phyloP scores from a whole-genome alignment of 2,329 filamentous ascomycete genomes.

The Chrysosporium keratinophilum region DNA sequence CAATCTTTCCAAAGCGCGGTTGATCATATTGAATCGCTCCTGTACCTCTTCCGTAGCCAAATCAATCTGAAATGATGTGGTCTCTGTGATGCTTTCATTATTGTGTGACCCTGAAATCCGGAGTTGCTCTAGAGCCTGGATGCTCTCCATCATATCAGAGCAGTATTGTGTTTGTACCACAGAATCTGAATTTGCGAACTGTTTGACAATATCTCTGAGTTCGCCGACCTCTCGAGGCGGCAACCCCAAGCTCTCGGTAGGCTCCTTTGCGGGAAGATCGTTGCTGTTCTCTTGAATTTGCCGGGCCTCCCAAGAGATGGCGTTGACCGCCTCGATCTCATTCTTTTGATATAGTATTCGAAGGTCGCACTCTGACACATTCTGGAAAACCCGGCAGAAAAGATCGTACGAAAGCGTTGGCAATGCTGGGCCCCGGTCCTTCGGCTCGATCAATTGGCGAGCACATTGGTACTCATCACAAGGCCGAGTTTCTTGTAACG shows the following conservation, averaged over 20 bases:
- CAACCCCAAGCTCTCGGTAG: constrained; percentile 35
- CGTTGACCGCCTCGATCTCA: neutral
- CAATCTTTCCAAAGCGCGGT: constrained; percentile 16
- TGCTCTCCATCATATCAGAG: constrained; percentile 30
- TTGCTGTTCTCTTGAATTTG: neutral
- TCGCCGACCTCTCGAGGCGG: constrained; percentile 14
- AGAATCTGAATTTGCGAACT: constrained; percentile 8
- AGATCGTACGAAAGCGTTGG: constrained; percentile 6
- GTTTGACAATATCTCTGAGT: constrained; percentile 3
- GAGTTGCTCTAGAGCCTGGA: constrained; percentile 25
- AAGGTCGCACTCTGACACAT: neutral
- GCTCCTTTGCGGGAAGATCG: constrained; percentile 36
- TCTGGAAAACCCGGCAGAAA: neutral
- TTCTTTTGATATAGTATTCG: neutral
- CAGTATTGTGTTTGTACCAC: constrained; percentile 25
- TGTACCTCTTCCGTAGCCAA: constrained; percentile 18
- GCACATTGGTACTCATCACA: neutral
- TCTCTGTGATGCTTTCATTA: neutral
- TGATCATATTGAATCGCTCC: constrained; percentile 15
- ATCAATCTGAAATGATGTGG: neutral
- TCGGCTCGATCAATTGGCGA: neutral
- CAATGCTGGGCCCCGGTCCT: neutral
- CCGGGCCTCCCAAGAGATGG: neutral
- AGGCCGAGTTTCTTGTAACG: neutral
- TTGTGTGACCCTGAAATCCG: constrained; percentile 5